These are phyloP conservation scores for Hemileia vastatrix DNA, from an alignment of 1,284 basidiomycete genomes.

Conservation along the genomic window DNA sequence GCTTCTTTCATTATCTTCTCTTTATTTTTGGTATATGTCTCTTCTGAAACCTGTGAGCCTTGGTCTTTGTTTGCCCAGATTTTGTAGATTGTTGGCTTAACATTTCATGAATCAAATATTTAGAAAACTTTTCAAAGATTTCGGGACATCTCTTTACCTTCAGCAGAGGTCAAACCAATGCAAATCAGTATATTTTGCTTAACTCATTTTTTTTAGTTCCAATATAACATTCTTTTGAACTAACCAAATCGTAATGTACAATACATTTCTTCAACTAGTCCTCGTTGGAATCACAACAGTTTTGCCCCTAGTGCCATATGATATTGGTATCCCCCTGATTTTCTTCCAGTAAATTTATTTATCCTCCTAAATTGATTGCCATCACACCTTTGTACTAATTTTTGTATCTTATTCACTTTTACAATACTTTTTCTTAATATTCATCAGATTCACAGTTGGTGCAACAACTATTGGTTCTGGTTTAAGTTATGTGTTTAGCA, in stretches of 20 bases:
- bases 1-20: conserved; percentile 74
- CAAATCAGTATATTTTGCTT: conserved; percentile 70
- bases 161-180: conserved; percentile 84
- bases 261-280: conserved; percentile 81
- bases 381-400: too few relatives aligned
- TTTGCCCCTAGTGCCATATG: conserved; percentile 63
- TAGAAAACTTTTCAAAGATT: conserved; percentile 85
- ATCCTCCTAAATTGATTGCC: not conserved
- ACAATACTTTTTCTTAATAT: too few relatives aligned
- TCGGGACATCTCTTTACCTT: conserved; percentile 89
- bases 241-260: conserved; percentile 50
- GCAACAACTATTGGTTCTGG: too few relatives aligned
- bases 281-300: conserved; percentile 82
- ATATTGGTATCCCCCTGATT: conserved; percentile 53
- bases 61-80: not conserved
- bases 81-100: conserved; percentile 2
- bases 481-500: too few relatives aligned
- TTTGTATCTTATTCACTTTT: too few relatives aligned
- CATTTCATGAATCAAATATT: conserved; percentile 12
- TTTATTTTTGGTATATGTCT: conserved; percentile 85
- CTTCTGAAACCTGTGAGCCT: conserved; percentile 68
- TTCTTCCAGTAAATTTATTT: conserved; percentile 52
- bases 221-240: too few relatives aligned
- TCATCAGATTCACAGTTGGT: too few relatives aligned
- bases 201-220: not conserved